Percentiles rank a stretch among this genome's conserved stretches.
phyloP scores from a whole-genome alignment of 768 basidiomycete genomes.

The Mycena venus region DNA sequence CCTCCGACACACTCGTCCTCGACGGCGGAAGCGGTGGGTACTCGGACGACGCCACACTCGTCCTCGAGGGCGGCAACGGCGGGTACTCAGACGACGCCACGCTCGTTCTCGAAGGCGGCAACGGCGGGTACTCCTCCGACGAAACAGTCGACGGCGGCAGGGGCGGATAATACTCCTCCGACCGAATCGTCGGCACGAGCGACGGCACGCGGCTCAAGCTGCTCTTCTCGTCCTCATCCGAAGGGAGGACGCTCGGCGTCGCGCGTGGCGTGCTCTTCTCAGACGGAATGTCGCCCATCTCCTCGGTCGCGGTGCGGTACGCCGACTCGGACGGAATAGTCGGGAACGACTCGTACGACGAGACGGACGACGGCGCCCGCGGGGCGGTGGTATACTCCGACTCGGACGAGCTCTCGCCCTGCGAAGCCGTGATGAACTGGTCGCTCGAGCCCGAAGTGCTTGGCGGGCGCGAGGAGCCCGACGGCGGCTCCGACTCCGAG shows the following conservation, averaged over 20 bases:
- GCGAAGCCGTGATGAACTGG: slow-evolving; percentile 59
- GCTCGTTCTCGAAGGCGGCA: slow-evolving; percentile 38
- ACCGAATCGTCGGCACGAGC: slow-evolving; percentile 31
- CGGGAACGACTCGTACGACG: slow-evolving; percentile 68
- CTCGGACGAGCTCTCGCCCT: slow-evolving; percentile 54
- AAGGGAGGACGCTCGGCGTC: slow-evolving; percentile 48
- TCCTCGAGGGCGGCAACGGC: slow-evolving; percentile 50
- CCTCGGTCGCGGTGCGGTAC: slow-evolving; percentile 47
- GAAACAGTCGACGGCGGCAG: slow-evolving; percentile 53
- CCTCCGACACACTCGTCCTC: slow-evolving; percentile 25
- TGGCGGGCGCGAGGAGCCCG: slow-evolving; percentile 44
- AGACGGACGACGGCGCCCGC: slow-evolving; percentile 53
- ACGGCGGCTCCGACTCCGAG: slow-evolving; percentile 38
- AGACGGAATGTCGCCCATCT: slow-evolving; percentile 57
- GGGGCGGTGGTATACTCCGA: slow-evolving; percentile 55
- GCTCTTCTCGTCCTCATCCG: slow-evolving; percentile 41
- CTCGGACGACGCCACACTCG: slow-evolving; percentile 34
- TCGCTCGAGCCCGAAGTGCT: slow-evolving; percentile 49
- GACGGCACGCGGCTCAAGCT: slow-evolving; percentile 32
- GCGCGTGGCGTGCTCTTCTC: slow-evolving; percentile 57
- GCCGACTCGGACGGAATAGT: slow-evolving; percentile 70
- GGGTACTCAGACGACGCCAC: slow-evolving; percentile 46
- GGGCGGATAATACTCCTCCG: slow-evolving; percentile 50
- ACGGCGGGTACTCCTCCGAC: slow-evolving; percentile 29
- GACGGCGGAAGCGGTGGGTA: slow-evolving; percentile 51